Conservation (phyloP, 257 asterid species). For the Jasminum sambac region DNA sequence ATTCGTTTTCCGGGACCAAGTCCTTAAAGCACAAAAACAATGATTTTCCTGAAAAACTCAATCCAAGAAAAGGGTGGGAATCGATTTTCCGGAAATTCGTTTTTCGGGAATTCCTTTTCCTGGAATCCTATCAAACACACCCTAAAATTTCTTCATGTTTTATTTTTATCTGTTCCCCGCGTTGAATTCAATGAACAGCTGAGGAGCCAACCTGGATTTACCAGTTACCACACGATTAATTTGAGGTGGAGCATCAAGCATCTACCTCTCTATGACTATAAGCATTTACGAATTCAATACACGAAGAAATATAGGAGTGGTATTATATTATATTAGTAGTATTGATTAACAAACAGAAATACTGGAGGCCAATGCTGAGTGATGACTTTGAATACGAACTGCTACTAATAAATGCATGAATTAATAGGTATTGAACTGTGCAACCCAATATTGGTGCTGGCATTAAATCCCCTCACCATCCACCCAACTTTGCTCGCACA, state of each 20-base stretch:
- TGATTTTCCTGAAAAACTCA: too few relatives aligned
- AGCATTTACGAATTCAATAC: background rate
- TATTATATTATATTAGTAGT: too few relatives aligned
- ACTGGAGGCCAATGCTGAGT: background rate
- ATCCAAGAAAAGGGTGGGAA: too few relatives aligned
- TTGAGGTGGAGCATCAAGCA: background rate
- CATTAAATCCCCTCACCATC: conserved; percentile 45
- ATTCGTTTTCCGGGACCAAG: too few relatives aligned
- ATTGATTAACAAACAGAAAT: background rate
- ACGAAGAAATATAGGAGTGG: background rate
- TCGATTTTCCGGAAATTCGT: too few relatives aligned
- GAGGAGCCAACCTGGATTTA: background rate
- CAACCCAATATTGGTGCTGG: conserved; percentile 31
- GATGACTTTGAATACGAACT: conserved; percentile 32
- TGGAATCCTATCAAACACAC: too few relatives aligned
- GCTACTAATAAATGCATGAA: conserved; percentile 56
- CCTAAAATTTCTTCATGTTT: too few relatives aligned
- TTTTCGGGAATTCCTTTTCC: too few relatives aligned
- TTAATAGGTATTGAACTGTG: conserved; percentile 44
- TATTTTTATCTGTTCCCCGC: too few relatives aligned
- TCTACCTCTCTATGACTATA: too few relatives aligned
- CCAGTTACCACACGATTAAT: background rate
- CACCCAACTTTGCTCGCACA: conserved; percentile 22
- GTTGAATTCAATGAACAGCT: too few relatives aligned
- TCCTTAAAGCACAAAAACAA: too few relatives aligned